Base-by-base conservation (phyloP, 768 basidiomycete genomes). In the Tulasnella sp. region DNA sequence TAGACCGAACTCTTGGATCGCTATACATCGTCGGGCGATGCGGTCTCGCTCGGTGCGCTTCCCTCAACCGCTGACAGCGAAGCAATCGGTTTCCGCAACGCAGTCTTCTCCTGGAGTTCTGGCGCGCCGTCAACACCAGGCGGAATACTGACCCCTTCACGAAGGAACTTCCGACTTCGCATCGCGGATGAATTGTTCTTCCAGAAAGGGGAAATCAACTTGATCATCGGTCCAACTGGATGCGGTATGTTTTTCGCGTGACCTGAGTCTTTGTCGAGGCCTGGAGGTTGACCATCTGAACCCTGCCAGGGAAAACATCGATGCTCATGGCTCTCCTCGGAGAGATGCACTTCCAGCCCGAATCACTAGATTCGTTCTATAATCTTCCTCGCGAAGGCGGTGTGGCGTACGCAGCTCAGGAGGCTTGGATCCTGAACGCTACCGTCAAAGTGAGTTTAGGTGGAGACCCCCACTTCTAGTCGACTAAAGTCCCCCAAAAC, bases 381-480 rank as follows among this genome's bases (percentile, higher is more conserved):
- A 89, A 88, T 79, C 87, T 95, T 7, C 93, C 93, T 35, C 86
- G 92, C 3, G 85, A 84, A 4, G 87, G 87, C 0, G 93, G 93
- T 6, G 87, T 96, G 51, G 90, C 93, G 2, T 94, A 93, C 82
- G 91, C 91, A 7, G 91, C 91, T 3, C 94, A 96, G 82, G 93
- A 94, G 82, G 90, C 92, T 5, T 96, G 93, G 93, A 90, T 94
- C 2, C 89, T 91, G 83, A 94, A 93, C 80, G 92, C 91, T 78
- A 93, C 92, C 0, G 92, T 93, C 74, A 86, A 85, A 82, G 91
- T 90, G 74, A 26, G 71, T 6, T 35, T 35, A 5, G 35, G 35
- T 35, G n/a, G n/a, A n/a, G n/a, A n/a, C n/a, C n/a, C n/a, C n/a
- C n/a, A n/a, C n/a, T n/a, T n/a, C n/a, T n/a, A n/a, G n/a, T n/a